A percentile compares a stretch with the other conserved stretches of the same genome.
Evolutionary conservation across 768 basidiomycete species (phyloP).

Genomic region (Lactarius evosmus): DNA sequence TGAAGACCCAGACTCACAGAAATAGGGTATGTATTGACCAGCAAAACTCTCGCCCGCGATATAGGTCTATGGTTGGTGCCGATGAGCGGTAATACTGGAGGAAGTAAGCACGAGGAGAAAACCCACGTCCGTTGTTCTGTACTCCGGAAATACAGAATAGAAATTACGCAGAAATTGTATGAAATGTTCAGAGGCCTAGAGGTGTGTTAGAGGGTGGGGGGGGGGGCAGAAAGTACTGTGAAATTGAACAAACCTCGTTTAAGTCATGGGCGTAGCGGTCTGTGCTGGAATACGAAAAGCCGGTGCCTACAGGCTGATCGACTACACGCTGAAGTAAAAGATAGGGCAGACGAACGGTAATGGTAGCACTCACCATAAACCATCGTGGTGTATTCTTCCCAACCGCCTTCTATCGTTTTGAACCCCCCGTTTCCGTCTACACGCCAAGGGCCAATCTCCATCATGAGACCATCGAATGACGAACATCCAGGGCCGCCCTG

Average conservation of each 20-base stretch:
- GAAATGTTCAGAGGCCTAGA: conserved; percentile 71
- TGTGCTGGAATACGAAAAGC: conserved; percentile 86
- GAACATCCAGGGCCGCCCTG: conserved; percentile 97
- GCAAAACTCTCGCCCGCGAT: conserved; percentile 95
- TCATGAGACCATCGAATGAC: conserved; percentile 94
- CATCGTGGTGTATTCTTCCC: conserved; percentile 96
- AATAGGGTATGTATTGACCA: conserved; percentile 97
- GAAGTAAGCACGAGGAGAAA: conserved; percentile 1
- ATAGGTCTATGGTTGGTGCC: conserved; percentile 66
- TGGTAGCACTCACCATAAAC: conserved; percentile 69
- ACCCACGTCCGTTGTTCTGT: conserved; percentile 75
- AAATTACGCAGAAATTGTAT: conserved; percentile 85
- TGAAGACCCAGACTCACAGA: conserved; percentile 49
- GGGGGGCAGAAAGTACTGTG: not conserved
- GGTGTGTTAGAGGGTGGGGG: conserved; percentile 16
- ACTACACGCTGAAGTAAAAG: conserved; percentile 47
- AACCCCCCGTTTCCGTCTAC: conserved; percentile 71
- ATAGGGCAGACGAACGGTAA: conserved; percentile 5
- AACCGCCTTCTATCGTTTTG: conserved; percentile 77
- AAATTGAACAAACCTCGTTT: conserved; percentile 48
- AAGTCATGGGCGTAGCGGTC: conserved; percentile 82
- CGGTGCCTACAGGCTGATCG: conserved; percentile 96
- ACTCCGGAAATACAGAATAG: conserved; percentile 90
- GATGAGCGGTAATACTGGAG: not conserved
- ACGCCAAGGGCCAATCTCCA: conserved; percentile 96